These are phyloP conservation scores for Neonothopanus nambi DNA, from an alignment of 1,284 basidiomycete species.

Conservation along the genomic window DNA sequence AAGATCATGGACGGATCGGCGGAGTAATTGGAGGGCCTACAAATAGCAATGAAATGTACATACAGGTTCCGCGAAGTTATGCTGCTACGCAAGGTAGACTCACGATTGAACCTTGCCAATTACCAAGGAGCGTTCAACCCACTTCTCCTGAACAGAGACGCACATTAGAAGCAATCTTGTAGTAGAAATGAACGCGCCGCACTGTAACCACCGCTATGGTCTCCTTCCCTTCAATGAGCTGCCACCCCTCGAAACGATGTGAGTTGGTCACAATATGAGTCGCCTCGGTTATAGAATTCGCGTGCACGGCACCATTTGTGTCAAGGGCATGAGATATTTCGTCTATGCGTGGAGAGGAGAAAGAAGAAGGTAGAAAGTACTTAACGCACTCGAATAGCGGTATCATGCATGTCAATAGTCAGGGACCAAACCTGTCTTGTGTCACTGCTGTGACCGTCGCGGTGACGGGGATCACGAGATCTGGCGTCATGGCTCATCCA, in stretches of 20 bases:
- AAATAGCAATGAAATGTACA: background rate
- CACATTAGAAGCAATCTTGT: background rate
- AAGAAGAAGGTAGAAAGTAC: constrained; percentile 33
- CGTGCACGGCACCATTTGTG: constrained; percentile 41
- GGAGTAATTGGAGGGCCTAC: constrained; percentile 64
- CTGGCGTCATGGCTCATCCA: background rate
- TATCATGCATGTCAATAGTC: no score
- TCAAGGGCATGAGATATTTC: constrained; percentile 37
- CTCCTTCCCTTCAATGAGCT: constrained; percentile 29
- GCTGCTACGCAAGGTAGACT: no score
- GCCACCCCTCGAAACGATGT: constrained; percentile 53
- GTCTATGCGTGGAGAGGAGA: constrained; percentile 27
- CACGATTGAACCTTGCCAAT: constrained; percentile 61
- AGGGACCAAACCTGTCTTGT: background rate
- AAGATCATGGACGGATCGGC: constrained; percentile 78
- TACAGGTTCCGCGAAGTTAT: no score
- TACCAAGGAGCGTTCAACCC: constrained; percentile 68
- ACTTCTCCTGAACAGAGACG: constrained; percentile 31
- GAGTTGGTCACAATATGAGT: constrained; percentile 55
- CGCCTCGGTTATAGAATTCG: constrained; percentile 30
- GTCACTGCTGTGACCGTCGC: background rate
- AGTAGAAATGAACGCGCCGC: constrained; percentile 19
- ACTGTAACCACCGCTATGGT: constrained; percentile 46
- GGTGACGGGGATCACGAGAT: background rate
- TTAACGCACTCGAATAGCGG: constrained; percentile 32